Conservation (phyloP, 805 yeast species). For the Metschnikowia cubensis region DNA sequence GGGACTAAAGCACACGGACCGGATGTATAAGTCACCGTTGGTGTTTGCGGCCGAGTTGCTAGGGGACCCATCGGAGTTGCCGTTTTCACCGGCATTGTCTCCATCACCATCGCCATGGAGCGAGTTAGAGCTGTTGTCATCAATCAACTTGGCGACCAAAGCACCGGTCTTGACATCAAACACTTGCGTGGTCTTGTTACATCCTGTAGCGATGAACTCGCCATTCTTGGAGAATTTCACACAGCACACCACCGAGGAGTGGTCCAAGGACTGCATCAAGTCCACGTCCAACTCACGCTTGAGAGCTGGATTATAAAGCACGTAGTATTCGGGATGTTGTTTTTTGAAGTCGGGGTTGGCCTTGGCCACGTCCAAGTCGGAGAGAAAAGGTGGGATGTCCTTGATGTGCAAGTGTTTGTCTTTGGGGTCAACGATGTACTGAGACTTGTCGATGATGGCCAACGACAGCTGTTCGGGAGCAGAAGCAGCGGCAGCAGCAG, state of each 20-base stretch:
- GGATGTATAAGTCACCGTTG: slow-evolving; percentile 82
- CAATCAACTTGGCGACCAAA: slow-evolving; percentile 78
- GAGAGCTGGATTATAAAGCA: slow-evolving; percentile 85
- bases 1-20: slow-evolving; percentile 95
- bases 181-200: slow-evolving; percentile 93
- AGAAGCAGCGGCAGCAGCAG: slow-evolving; percentile 19
- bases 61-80: slow-evolving; percentile 22
- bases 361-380: slow-evolving; percentile 73
- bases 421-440: slow-evolving; percentile 40
- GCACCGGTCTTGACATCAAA: slow-evolving; percentile 91
- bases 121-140: slow-evolving; percentile 48
- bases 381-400: slow-evolving; percentile 75
- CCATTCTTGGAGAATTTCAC: slow-evolving; percentile 92
- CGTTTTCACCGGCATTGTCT: slow-evolving; percentile 38
- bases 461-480: slow-evolving; percentile 21
- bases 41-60: slow-evolving; percentile 50
- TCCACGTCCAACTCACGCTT: slow-evolving; percentile 69
- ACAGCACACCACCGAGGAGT: slow-evolving; percentile 93
- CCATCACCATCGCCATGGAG: slow-evolving; percentile 14
- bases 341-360: slow-evolving; percentile 77
- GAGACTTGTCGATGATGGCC: slow-evolving; percentile 37
- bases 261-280: slow-evolving; percentile 84
- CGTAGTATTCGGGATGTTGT: slow-evolving; percentile 79
- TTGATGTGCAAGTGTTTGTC: slow-evolving; percentile 57
- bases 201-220: slow-evolving; percentile 90